phyloP scores from a whole-genome alignment of 352 stramenopile genomes.

The Phytophthora foliorum region DNA sequence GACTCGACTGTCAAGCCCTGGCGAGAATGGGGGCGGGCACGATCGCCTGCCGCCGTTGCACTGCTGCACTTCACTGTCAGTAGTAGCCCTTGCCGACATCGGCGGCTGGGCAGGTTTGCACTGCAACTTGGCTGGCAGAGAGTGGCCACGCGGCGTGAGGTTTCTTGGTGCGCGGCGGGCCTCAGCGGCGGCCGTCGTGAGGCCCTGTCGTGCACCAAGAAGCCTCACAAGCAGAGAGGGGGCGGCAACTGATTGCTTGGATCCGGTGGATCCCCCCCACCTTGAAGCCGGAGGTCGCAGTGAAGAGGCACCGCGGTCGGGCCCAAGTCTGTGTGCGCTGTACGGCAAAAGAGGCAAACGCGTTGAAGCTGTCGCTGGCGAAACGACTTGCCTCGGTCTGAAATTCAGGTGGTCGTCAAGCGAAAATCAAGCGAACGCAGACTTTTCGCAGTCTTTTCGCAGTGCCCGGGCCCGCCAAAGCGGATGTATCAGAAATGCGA shows the following conservation, averaged over 20 bases:
- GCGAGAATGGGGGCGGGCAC: slow-evolving; percentile 9
- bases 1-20: not conserved
- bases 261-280: not conserved
- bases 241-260: not conserved
- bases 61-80: slow-evolving; percentile 1
- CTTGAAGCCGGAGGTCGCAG: not conserved
- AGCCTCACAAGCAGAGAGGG: slow-evolving; percentile 10
- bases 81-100: not conserved
- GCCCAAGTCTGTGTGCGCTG: slow-evolving; percentile 18
- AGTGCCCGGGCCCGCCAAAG: not conserved
- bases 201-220: slow-evolving; percentile 31
- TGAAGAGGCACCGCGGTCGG: not conserved
- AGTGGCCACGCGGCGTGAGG: slow-evolving; percentile 15
- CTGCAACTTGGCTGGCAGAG: slow-evolving; percentile 25
- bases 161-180: not conserved
- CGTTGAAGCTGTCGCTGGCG: slow-evolving; percentile 7
- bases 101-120: not conserved
- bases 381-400: not conserved
- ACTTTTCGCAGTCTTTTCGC: slow-evolving; percentile 26
- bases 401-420: slow-evolving; percentile 24
- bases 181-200: not conserved
- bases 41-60: not conserved
- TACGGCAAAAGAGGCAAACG: slow-evolving; percentile 9
- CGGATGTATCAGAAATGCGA: slow-evolving; percentile 1
- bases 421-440: slow-evolving; percentile 15